Percentiles rank a stretch among this genome's conserved stretches.
Evolutionary conservation across 305 asterid species (phyloP).

Genomic region (Fraxinus latifolia): DNA sequence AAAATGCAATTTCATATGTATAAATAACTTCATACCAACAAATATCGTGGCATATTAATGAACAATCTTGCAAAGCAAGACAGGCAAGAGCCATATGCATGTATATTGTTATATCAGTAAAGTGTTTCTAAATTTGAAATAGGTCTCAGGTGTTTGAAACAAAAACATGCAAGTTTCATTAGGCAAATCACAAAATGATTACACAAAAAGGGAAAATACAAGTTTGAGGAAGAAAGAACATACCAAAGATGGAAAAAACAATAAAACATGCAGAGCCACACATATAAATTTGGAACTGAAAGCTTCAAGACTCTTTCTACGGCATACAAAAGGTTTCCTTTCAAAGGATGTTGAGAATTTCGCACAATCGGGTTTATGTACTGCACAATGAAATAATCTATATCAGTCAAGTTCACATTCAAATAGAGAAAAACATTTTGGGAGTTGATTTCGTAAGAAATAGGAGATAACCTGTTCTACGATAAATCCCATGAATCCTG

Average conservation of each 20-base stretch:
- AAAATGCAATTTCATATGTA: background rate
- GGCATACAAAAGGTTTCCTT: slow-evolving; percentile 82
- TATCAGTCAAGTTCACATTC: slow-evolving; percentile 22
- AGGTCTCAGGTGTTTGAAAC: slow-evolving; percentile 2
- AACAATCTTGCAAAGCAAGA: slow-evolving; percentile 16
- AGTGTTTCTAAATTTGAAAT: background rate
- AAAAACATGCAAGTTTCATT: background rate
- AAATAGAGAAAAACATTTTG: slow-evolving; percentile 17
- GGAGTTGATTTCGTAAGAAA: slow-evolving; percentile 24
- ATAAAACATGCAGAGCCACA: slow-evolving; percentile 99
- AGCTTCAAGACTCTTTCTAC: slow-evolving; percentile 95
- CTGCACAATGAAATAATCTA: slow-evolving; percentile 53
- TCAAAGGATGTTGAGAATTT: slow-evolving; percentile 93
- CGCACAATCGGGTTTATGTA: slow-evolving; percentile 90
- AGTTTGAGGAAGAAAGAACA: slow-evolving; percentile 32
- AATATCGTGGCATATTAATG: background rate
- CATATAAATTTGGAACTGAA: slow-evolving; percentile 91
- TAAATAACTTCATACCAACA: slow-evolving; percentile 2
- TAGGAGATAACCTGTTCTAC: slow-evolving; percentile 61
- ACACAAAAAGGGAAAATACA: background rate
- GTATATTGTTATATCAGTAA: background rate
- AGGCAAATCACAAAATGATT: background rate
- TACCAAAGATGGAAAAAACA: slow-evolving; percentile 97
- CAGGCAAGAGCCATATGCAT: slow-evolving; percentile 8
- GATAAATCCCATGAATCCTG: slow-evolving; percentile 61